Evolutionary conservation across 495 filamentous ascomycete species (phyloP).

Genomic region (Aspergillus baeticus): DNA sequence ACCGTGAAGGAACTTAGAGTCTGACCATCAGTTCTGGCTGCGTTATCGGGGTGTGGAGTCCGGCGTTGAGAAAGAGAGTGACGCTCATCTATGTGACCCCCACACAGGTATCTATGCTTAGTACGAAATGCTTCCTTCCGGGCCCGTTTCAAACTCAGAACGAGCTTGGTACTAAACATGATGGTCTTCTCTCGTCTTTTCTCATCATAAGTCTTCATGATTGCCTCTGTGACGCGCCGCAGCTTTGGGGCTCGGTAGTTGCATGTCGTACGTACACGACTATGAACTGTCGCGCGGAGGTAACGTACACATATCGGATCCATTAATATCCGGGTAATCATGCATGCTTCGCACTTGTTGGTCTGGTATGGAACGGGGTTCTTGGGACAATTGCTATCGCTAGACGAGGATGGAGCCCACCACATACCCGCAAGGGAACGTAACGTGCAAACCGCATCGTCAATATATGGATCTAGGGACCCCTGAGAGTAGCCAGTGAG

Average conservation of each 20-base stretch:
- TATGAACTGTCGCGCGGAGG: constrained; percentile 30
- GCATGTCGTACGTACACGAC: constrained; percentile 27
- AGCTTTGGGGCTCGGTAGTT: constrained; percentile 23
- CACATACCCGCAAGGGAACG: constrained; percentile 33
- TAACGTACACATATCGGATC: constrained; percentile 22
- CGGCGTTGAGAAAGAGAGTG: not conserved
- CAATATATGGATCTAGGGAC: constrained; percentile 9
- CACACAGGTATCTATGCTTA: not conserved
- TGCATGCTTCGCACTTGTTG: constrained; percentile 41
- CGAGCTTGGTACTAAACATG: constrained; percentile 14
- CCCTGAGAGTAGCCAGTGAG: constrained; percentile 23
- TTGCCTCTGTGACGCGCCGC: constrained; percentile 27
- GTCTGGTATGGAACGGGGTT: constrained; percentile 21
- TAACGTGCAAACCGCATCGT: constrained; percentile 15
- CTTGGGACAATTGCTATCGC: not conserved
- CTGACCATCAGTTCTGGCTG: too few relatives aligned
- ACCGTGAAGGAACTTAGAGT: not conserved
- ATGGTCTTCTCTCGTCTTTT: constrained; percentile 8
- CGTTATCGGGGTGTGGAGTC: not conserved
- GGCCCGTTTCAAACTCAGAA: constrained; percentile 23
- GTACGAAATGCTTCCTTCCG: not conserved
- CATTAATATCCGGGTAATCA: constrained; percentile 34
- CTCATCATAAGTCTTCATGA: constrained; percentile 13
- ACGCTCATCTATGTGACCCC: not conserved
- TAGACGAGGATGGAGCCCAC: constrained; percentile 18